A percentile compares a stretch with the other conserved stretches of the same genome.
Evolutionary conservation across 176 grass and related monocot species (phyloP).

Genomic region (Paspalum vaginatum): DNA sequence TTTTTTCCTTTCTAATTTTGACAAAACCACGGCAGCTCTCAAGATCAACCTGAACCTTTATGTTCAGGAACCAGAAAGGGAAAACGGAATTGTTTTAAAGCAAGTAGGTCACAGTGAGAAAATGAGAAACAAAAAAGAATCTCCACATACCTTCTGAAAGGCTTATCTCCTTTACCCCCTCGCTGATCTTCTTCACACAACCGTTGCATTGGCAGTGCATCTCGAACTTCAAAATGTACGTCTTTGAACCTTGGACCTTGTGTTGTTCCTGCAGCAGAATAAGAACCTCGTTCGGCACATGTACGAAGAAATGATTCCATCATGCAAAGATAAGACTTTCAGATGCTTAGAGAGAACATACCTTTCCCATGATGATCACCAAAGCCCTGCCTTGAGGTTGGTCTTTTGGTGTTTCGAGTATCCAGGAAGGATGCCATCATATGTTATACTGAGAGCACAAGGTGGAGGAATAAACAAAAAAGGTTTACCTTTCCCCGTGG

Average conservation of each 20-base stretch:
- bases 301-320: background rate
- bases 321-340: background rate
- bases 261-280: constrained; percentile 19
- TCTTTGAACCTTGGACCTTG: background rate
- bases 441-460: constrained; percentile 39
- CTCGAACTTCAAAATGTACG: constrained; percentile 21
- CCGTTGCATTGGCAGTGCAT: constrained; percentile 54
- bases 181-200: constrained; percentile 49
- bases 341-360: constrained; percentile 2
- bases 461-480: constrained; percentile 4
- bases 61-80: background rate
- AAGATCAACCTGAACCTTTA: background rate
- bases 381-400: constrained; percentile 11
- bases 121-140: background rate
- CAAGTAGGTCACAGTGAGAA: background rate
- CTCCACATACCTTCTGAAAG: constrained; percentile 32
- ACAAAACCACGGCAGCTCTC: background rate
- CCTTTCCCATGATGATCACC: constrained; percentile 43
- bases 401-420: background rate
- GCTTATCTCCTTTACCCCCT: constrained; percentile 38
- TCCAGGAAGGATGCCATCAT: constrained; percentile 1
- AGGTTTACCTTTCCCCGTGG: constrained; percentile 21
- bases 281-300: background rate
- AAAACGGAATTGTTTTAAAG: background rate
- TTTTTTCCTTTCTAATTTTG: background rate